phyloP scores from a whole-genome alignment of 2,329 filamentous ascomycete species.

The Talaromyces atroroseus region DNA sequence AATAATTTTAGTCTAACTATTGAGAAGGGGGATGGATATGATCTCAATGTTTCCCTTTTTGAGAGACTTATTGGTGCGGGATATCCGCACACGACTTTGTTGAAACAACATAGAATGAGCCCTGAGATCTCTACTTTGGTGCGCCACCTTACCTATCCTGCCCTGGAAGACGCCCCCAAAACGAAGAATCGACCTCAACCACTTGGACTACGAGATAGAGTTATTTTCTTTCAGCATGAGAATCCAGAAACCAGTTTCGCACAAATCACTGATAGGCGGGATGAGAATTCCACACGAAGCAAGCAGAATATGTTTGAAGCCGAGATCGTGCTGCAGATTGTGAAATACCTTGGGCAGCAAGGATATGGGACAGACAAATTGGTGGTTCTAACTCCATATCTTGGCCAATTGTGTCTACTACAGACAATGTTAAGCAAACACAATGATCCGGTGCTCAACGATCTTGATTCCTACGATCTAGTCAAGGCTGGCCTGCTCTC shows the following conservation, averaged over 20 bases:
- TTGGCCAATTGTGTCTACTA: constrained; percentile 61
- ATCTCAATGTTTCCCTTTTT: constrained; percentile 64
- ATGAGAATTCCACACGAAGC: constrained; percentile 46
- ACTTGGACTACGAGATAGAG: constrained; percentile 53
- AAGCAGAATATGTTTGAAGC: constrained; percentile 63
- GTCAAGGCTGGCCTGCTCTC: constrained; percentile 58
- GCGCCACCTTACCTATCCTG: constrained; percentile 56
- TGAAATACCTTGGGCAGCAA: constrained; percentile 65
- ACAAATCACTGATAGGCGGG: constrained; percentile 45
- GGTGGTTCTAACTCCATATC: constrained; percentile 66
- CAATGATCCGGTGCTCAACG: constrained; percentile 62
- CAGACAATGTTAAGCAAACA: constrained; percentile 48
- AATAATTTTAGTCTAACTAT: constrained; percentile 56
- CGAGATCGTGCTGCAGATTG: constrained; percentile 58
- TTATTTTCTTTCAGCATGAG: constrained; percentile 64
- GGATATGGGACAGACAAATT: constrained; percentile 62
- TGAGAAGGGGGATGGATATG: constrained; percentile 60
- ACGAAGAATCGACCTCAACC: constrained; percentile 46
- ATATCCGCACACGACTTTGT: constrained; percentile 50
- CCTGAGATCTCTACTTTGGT: constrained; percentile 61
- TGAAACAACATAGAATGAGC: constrained; percentile 62
- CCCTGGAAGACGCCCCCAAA: constrained; percentile 51
- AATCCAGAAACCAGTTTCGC: constrained; percentile 47
- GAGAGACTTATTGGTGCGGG: constrained; percentile 59
- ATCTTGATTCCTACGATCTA: constrained; percentile 61